Evolutionary conservation across 1,139 yeast species (phyloP).

Genomic region (Zygosaccharomyces sapae): DNA sequence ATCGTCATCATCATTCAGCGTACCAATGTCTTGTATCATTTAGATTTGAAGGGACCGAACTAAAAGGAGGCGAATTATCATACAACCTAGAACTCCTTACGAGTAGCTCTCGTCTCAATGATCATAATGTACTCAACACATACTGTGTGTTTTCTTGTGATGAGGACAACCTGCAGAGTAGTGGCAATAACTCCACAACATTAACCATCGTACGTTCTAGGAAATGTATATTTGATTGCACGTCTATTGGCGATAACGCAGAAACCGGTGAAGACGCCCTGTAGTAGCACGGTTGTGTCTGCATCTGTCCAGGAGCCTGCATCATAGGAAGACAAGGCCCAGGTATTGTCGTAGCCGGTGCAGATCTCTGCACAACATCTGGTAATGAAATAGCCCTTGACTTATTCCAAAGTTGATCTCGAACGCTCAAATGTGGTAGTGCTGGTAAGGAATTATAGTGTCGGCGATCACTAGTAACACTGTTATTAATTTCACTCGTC

Average conservation of each 20-base stretch:
- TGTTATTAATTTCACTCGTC: background rate
- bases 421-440: constrained; percentile 13
- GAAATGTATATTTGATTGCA: constrained; percentile 9
- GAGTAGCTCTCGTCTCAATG: constrained; percentile 2
- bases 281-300: constrained; percentile 7
- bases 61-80: background rate
- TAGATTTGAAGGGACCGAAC: background rate
- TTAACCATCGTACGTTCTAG: constrained; percentile 9
- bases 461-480: constrained; percentile 7
- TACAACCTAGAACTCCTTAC: background rate
- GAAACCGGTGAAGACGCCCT: constrained; percentile 4
- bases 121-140: background rate
- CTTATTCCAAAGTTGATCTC: constrained; percentile 11
- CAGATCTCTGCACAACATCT: constrained; percentile 11
- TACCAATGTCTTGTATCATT: constrained; percentile 1
- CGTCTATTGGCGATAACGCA: constrained; percentile 5
- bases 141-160: constrained; percentile 1
- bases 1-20: background rate
- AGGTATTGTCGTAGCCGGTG: background rate
- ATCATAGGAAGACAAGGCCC: background rate
- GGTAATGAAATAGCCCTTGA: constrained; percentile 16
- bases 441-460: constrained; percentile 13
- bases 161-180: constrained; percentile 4
- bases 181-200: constrained; percentile 13
- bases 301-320: background rate